Evolutionary conservation across 345 rosid genomes (phyloP), one percentile per base, ranked within the genome.

Genomic region (Theobroma cacao): DNA sequence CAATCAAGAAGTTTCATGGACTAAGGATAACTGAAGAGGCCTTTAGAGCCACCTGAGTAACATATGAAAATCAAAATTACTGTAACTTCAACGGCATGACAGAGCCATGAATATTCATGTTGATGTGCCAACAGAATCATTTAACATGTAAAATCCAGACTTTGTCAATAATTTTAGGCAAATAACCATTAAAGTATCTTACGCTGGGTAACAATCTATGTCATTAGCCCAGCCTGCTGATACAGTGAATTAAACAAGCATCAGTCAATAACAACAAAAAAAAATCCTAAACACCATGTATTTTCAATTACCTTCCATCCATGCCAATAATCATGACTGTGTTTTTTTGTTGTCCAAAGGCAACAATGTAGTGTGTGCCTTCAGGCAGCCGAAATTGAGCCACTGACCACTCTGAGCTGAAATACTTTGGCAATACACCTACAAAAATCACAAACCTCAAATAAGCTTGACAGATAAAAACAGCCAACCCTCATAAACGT

Each of bases 361-460:
- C 98, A 68, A 91, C 98, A 79, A 90, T 78, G 84, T 89, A 90
- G 5, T 82, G 90, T 41, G 90, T 90, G 56, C 97, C 98, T 84
- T 95, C 98, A 11, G 65, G 67, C 80, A 95, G 86, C 65, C 90
- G 89, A 78, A 91, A 95, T 82, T 91, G 93, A 74, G 98, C 98
- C 80, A 95, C 95, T 3, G 98, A 93, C 98, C 98, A 93, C 81
- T 93, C 97, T 2, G 98, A 95, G 87, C 95, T 93, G 84, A 95
- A 95, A 91, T 94, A 94, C 88, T 88, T 93, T 0, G 98, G 98
- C 78, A 95, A 82, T 47, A 93, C 99, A 50, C 98, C 98, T 93
- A 87, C 72, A 63, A 5, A 34, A 52, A 67, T 38, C 24, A 41
- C 58, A 43, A 13, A 50, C 38, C 2, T 22, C 14, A 18, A 63